Percentiles rank a stretch among this genome's conserved stretches.
These are phyloP conservation scores for Stipa capillata DNA, from an alignment of 176 grass and related monocot species.

Conservation along the genomic window DNA sequence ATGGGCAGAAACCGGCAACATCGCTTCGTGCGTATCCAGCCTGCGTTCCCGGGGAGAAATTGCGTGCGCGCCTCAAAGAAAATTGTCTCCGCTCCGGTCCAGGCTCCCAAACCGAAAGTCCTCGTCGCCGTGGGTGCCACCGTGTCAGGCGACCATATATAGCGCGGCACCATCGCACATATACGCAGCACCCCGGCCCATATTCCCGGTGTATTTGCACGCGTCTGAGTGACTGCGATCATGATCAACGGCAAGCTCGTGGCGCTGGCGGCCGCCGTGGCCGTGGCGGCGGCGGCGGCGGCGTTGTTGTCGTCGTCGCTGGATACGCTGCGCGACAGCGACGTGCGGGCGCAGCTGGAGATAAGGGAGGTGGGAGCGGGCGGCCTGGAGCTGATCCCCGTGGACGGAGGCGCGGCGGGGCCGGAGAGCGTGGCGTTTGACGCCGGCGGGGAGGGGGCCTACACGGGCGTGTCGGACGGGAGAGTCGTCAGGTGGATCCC, in stretches of 20 bases:
- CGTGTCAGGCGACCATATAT: background rate
- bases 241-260: slow-evolving; percentile 23
- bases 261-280: background rate
- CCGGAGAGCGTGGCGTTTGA: slow-evolving; percentile 68
- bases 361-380: background rate
- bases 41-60: background rate
- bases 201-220: too few species aligned
- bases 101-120: too few species aligned
- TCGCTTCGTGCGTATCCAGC: background rate
- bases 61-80: background rate
- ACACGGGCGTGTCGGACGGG: slow-evolving; percentile 67
- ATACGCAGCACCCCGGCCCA: too few species aligned
- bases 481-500: slow-evolving; percentile 53
- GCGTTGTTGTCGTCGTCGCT: background rate
- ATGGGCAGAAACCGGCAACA: too few species aligned
- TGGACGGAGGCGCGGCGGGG: slow-evolving; percentile 44
- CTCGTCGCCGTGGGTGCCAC: background rate
- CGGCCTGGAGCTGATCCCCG: slow-evolving; percentile 30
- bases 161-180: background rate
- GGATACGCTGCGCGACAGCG: background rate
- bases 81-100: too few species aligned
- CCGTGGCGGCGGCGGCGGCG: background rate
- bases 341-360: background rate
- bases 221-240: background rate
- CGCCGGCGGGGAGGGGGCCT: slow-evolving; percentile 37